Evolutionary conservation across 202 grass and related monocot species (phyloP), one percentile per base, ranked within the genome.

Genomic region (Elaeis oleifera): DNA sequence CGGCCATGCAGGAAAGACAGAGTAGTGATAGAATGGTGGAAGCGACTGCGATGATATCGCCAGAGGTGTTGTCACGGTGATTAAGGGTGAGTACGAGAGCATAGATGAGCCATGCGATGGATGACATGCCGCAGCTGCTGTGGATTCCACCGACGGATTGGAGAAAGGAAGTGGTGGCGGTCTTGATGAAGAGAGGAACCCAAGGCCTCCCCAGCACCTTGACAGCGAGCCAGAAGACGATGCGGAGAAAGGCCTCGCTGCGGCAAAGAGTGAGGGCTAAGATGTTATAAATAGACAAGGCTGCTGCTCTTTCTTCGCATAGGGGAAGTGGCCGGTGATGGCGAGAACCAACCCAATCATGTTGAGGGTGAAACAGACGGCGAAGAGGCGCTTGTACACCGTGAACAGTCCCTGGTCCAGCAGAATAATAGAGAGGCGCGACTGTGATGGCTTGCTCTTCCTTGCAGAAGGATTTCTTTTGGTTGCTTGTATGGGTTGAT

Each of bases 391-490:
- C 69, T 90, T 90, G 82, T 90, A 90, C 39, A 90, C 79, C 16
- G 87, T 90, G 76, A 86, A 90, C 65, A 90, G 14, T 17, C 83
- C 83, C 62, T 90, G 78, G 71, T 86, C 87, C 1, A 86, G 79
- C 22, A 90, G 76, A 51, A 90, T 80, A 20, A 86, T 50, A 17
- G 69, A 17, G 21, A 90, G 73, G 58, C 83, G 75, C 11, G 87
- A 83, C 29, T 58, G 61, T 28, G 17, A 4, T 14, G 76, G 56
- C 5, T 26, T 60, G 20, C 15, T 3, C 25, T 71, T 72, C 13
- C 20, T 19, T 16, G 75, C 48, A 2, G 65, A 70, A 23, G 18
- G 21, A 28, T 5, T 71, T 60, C 13, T 25, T 50, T 51, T 68
- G 36, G 8, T 44, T 44, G 36, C 9, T 13, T 44, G 36, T 44